These are phyloP conservation scores for Talaromyces proteolyticus DNA, from an alignment of 495 filamentous ascomycete genomes.

Conservation along the genomic window DNA sequence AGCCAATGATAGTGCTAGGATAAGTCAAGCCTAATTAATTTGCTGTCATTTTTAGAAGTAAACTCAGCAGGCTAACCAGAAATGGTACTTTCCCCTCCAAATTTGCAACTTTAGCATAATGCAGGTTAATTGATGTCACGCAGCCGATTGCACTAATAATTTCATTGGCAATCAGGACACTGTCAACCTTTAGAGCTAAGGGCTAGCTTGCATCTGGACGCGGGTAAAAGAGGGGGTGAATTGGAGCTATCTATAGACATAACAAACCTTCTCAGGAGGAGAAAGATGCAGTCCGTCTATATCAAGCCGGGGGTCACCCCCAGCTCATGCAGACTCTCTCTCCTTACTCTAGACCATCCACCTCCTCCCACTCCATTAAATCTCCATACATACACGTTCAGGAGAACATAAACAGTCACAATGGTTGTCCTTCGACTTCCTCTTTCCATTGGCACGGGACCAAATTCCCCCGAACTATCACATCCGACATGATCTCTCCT, in stretches of 20 bases:
- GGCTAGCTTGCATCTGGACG: neutral
- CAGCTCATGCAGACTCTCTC: too few species aligned
- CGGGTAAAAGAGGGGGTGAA: neutral
- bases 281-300: neutral
- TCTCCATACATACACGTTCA: slow-evolving; percentile 4
- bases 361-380: neutral
- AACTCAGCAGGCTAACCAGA: neutral
- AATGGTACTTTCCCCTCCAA: neutral
- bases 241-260: neutral
- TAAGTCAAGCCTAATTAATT: neutral
- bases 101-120: neutral
- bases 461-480: slow-evolving; percentile 30
- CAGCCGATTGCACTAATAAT: neutral
- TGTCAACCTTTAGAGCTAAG: neutral
- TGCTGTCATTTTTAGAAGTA: neutral
- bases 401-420: slow-evolving; percentile 5
- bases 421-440: slow-evolving; percentile 41
- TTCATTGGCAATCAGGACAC: neutral
- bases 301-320: neutral
- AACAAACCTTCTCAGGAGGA: neutral
- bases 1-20: neutral
- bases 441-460: slow-evolving; percentile 25
- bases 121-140: neutral
- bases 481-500: slow-evolving; percentile 37
- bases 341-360: neutral